These are phyloP conservation scores for Globisporangium iwayamae DNA, from an alignment of 352 stramenopile genomes.

Conservation along the genomic window DNA sequence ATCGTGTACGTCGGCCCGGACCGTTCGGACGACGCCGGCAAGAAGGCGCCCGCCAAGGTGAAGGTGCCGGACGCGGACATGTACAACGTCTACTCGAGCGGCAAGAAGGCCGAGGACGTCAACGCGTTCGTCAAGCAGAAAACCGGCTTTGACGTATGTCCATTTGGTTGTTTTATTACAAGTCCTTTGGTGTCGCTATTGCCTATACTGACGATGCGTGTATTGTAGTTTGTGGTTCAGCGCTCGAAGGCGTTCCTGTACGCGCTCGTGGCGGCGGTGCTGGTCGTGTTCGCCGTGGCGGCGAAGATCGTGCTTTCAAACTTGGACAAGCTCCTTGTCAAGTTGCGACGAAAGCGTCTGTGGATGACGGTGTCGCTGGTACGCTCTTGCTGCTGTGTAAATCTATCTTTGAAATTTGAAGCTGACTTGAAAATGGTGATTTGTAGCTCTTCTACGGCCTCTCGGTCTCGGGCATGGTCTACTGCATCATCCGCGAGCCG, in stretches of 20 bases:
- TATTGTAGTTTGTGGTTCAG: slow-evolving; percentile 42
- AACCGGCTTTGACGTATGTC: slow-evolving; percentile 73
- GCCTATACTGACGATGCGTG: background rate
- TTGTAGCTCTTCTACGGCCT: slow-evolving; percentile 79
- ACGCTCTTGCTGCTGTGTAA: slow-evolving; percentile 1
- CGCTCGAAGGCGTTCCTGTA: slow-evolving; percentile 74
- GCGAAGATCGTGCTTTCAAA: slow-evolving; percentile 65
- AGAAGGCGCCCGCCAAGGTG: slow-evolving; percentile 47
- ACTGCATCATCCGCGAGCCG: slow-evolving; percentile 88
- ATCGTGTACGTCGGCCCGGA: slow-evolving; percentile 74
- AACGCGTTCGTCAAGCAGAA: slow-evolving; percentile 74
- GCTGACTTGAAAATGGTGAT: background rate
- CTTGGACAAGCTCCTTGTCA: slow-evolving; percentile 65
- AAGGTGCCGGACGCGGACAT: slow-evolving; percentile 50
- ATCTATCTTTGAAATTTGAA: background rate
- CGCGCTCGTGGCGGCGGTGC: slow-evolving; percentile 26
- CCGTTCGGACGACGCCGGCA: slow-evolving; percentile 43
- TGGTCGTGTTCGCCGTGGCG: slow-evolving; percentile 32
- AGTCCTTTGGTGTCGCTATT: background rate
- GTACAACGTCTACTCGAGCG: slow-evolving; percentile 78
- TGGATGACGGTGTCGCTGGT: slow-evolving; percentile 87
- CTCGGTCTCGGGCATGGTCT: slow-evolving; percentile 87
- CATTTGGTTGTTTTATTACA: background rate
- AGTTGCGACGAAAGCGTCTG: slow-evolving; percentile 75
- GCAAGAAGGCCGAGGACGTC: slow-evolving; percentile 69